Percentiles rank a stretch among this genome's conserved stretches.
These are phyloP conservation scores for Suhomyces tanzawaensis DNA, from an alignment of 805 yeast genomes.

Conservation along the genomic window DNA sequence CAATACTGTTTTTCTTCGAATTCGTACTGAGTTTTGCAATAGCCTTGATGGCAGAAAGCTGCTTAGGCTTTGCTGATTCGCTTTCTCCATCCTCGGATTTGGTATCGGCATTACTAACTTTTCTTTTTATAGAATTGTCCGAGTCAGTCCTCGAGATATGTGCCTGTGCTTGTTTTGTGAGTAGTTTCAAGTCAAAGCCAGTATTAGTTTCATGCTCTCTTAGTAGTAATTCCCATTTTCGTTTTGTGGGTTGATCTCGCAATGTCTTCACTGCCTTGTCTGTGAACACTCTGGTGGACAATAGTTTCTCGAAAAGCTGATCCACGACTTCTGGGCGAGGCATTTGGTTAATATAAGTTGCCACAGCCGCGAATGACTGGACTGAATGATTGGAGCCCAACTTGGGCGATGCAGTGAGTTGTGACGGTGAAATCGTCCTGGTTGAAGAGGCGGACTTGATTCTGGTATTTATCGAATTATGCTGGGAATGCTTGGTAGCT, in stretches of 20 bases:
- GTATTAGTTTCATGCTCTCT: constrained; percentile 39
- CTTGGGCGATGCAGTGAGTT: constrained; percentile 1
- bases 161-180: constrained; percentile 14
- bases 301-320: constrained; percentile 36
- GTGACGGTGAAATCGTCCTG: constrained; percentile 6
- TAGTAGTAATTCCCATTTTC: constrained; percentile 46
- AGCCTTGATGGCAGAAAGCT: constrained; percentile 9
- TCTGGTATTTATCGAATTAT: constrained; percentile 3
- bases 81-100: neutral
- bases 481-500: constrained; percentile 1
- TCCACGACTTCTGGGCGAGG: constrained; percentile 39
- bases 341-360: constrained; percentile 30
- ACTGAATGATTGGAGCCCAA: constrained; percentile 17
- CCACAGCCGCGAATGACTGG: constrained; percentile 34
- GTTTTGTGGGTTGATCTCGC: constrained; percentile 29
- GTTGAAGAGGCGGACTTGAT: constrained; percentile 4
- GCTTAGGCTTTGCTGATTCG: constrained; percentile 5
- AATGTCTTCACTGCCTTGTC: constrained; percentile 32
- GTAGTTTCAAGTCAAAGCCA: constrained; percentile 32
- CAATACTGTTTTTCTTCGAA: constrained; percentile 4
- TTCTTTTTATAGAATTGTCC: constrained; percentile 1
- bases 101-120: neutral
- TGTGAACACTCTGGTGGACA: constrained; percentile 37
- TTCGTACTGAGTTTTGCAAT: constrained; percentile 10
- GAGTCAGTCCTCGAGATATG: neutral